Conservation (phyloP, 257 asterid species). For the Solanum medicagineum region DNA sequence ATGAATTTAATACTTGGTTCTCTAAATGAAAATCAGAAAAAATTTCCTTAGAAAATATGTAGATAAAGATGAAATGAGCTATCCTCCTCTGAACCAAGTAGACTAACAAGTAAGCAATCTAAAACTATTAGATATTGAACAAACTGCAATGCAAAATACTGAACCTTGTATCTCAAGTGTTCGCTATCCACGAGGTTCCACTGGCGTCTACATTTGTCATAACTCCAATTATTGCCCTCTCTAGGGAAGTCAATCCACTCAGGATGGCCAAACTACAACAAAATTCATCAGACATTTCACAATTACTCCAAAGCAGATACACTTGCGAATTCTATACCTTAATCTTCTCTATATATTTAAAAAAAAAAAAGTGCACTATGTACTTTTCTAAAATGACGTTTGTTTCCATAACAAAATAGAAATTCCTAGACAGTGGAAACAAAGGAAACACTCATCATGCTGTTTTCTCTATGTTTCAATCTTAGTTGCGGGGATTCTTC, state of each 20-base stretch:
- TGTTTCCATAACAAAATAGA: neutral
- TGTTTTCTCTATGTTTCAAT: neutral
- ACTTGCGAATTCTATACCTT: neutral
- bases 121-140: neutral
- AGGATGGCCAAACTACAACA: conserved; percentile 89
- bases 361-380: neutral
- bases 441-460: neutral
- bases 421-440: neutral
- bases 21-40: neutral
- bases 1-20: neutral
- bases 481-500: too few species aligned
- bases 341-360: neutral
- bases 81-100: neutral
- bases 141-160: neutral
- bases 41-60: neutral
- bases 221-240: conserved; percentile 91
- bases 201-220: conserved; percentile 89
- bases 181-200: conserved; percentile 82
- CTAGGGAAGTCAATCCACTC: conserved; percentile 99
- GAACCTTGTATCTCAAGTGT: conserved; percentile 92
- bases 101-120: neutral
- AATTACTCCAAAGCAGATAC: neutral
- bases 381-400: neutral
- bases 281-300: neutral
- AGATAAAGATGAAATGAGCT: neutral